These are phyloP conservation scores for Salix brachista DNA, from an alignment of 345 rosid species.

Conservation along the genomic window DNA sequence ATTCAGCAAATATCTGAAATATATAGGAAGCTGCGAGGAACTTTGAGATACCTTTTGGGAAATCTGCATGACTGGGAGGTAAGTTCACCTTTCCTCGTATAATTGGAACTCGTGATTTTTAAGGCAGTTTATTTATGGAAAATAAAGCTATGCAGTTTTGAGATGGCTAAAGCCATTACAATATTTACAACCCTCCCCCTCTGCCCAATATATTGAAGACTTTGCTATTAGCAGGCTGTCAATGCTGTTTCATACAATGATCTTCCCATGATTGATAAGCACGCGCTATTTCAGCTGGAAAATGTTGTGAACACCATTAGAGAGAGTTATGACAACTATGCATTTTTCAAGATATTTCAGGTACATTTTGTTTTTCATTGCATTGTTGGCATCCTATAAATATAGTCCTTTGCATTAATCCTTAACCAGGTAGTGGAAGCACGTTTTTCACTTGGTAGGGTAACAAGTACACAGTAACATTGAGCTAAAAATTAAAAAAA, in stretches of 20 bases:
- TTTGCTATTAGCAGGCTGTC: constrained; percentile 54
- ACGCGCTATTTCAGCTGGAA: constrained; percentile 84
- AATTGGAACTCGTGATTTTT: neutral
- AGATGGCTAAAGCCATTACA: neutral
- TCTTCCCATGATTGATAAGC: constrained; percentile 83
- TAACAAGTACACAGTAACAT: neutral
- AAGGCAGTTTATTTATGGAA: neutral
- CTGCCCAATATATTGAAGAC: neutral
- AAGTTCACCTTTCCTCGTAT: constrained; percentile 14
- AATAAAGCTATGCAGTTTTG: neutral
- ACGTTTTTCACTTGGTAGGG: neutral
- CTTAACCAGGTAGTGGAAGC: neutral
- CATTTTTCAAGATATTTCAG: constrained; percentile 91
- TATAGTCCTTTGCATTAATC: neutral
- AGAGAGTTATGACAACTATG: constrained; percentile 77
- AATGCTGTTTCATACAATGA: constrained; percentile 65
- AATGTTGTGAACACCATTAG: constrained; percentile 67
- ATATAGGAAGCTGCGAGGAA: constrained; percentile 87
- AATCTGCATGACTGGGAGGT: constrained; percentile 97
- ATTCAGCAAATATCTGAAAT: constrained; percentile 90
- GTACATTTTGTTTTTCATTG: constrained; percentile 22
- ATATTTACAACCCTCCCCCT: neutral
- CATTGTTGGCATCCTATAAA: neutral
- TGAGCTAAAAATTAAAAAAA: too few species aligned
- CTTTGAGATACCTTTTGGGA: constrained; percentile 80